These are phyloP conservation scores for Citrus glauca DNA, from an alignment of 345 rosid species.

Conservation along the genomic window DNA sequence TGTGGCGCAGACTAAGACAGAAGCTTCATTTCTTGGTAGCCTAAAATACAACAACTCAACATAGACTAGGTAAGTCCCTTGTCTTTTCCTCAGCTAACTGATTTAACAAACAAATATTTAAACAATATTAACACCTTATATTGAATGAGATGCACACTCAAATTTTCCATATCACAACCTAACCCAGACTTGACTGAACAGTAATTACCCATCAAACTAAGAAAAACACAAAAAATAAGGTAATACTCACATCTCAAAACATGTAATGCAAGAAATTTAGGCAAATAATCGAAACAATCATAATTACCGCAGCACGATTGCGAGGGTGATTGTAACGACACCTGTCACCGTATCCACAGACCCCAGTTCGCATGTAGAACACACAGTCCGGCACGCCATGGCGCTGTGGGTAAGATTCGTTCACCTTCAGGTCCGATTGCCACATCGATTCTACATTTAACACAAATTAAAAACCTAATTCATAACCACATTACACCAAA, in stretches of 20 bases:
- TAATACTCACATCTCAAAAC: not conserved
- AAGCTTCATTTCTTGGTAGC: not conserved
- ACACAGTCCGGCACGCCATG: slow-evolving; percentile 82
- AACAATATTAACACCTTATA: not conserved
- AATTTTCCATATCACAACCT: not conserved
- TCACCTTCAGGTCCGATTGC: slow-evolving; percentile 54
- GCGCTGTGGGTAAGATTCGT: slow-evolving; percentile 75
- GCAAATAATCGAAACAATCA: not conserved
- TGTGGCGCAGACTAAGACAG: not conserved
- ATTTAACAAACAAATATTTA: not conserved
- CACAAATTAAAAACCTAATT: slow-evolving; percentile 30
- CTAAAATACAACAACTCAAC: not conserved
- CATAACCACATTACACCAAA: slow-evolving; percentile 22
- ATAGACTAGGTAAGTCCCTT: not conserved
- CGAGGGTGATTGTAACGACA: slow-evolving; percentile 98
- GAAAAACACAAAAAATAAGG: not conserved
- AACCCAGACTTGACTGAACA: slow-evolving; percentile 22
- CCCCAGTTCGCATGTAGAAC: slow-evolving; percentile 89
- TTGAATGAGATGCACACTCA: not conserved
- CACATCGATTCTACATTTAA: slow-evolving; percentile 68
- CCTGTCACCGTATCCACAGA: slow-evolving; percentile 72
- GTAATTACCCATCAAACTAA: not conserved
- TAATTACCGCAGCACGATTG: slow-evolving; percentile 73
- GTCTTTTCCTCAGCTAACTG: not conserved
- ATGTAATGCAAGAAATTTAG: not conserved